phyloP scores from a whole-genome alignment of 805 yeast species.

The Schwanniomyces yamadae region DNA sequence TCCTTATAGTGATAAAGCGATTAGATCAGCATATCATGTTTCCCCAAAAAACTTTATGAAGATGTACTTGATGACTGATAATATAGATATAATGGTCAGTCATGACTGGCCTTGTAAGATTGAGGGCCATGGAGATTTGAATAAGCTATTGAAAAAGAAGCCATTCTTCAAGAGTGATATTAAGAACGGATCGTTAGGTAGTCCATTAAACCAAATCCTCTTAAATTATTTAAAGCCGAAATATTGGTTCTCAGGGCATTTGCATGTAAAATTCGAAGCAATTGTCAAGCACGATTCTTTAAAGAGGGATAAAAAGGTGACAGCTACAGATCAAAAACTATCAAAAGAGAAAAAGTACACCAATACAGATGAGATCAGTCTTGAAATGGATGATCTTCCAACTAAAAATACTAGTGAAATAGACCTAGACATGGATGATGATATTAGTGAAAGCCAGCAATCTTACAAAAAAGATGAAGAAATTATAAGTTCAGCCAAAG shows the following conservation, averaged over 20 bases:
- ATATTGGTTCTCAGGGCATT: constrained; percentile 87
- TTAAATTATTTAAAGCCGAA: constrained; percentile 57
- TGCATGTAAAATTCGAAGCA: constrained; percentile 76
- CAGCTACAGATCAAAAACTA: too few species aligned
- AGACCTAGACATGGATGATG: constrained; percentile 20
- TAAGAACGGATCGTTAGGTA: constrained; percentile 60
- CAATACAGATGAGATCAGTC: constrained; percentile 17
- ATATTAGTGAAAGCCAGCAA: neutral
- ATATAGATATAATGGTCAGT: constrained; percentile 59
- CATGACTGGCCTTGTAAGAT: constrained; percentile 97
- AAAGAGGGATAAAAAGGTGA: too few species aligned
- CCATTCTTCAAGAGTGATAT: constrained; percentile 71
- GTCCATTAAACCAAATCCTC: constrained; percentile 60
- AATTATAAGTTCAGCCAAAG: neutral
- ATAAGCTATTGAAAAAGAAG: constrained; percentile 52
- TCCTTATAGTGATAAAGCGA: constrained; percentile 48
- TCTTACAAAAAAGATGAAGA: neutral
- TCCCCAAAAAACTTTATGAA: constrained; percentile 63
- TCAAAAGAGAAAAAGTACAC: too few species aligned
- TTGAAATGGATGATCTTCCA: constrained; percentile 19
- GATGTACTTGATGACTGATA: constrained; percentile 38
- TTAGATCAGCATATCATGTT: constrained; percentile 71
- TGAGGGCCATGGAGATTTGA: constrained; percentile 59
- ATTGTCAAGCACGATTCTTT: constrained; percentile 45
- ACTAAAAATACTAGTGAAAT: constrained; percentile 12